Evolutionary conservation across 1,139 yeast genomes (phyloP).

Genomic region (Blastobotrys malaysiensis): DNA sequence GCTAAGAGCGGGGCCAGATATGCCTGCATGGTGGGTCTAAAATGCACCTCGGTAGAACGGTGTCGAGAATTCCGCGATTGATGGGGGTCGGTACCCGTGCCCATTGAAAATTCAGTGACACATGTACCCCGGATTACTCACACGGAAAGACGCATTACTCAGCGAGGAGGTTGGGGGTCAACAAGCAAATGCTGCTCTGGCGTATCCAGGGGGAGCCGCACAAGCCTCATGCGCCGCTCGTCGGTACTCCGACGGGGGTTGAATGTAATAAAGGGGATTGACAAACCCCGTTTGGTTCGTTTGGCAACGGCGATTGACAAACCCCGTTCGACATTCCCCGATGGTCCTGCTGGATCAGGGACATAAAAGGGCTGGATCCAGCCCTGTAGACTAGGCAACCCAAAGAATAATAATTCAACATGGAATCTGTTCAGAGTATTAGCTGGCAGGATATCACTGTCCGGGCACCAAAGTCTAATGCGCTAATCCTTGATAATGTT

Average conservation of each 20-base stretch:
- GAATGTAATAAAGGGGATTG: background rate
- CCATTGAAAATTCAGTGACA: background rate
- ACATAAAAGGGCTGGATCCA: too few species aligned
- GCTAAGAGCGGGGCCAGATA: background rate
- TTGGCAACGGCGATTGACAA: background rate
- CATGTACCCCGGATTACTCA: too few species aligned
- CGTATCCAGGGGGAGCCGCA: background rate
- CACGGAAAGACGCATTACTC: too few species aligned
- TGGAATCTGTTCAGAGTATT: background rate
- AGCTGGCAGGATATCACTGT: constrained; percentile 5
- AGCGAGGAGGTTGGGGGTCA: too few species aligned
- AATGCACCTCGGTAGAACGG: background rate
- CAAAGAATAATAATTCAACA: too few species aligned
- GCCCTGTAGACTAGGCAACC: too few species aligned
- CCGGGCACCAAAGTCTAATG: constrained; percentile 1
- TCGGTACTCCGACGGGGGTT: background rate
- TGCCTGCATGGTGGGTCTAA: background rate
- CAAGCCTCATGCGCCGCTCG: background rate
- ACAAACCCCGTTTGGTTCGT: background rate
- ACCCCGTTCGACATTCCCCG: background rate
- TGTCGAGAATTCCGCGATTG: background rate
- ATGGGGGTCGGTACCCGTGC: background rate
- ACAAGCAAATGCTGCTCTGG: background rate
- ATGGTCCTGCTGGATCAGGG: too few species aligned
- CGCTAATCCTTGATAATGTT: constrained; percentile 26